phyloP scores from a whole-genome alignment of 2,329 filamentous ascomycete species.

The Xylaria sp. region DNA sequence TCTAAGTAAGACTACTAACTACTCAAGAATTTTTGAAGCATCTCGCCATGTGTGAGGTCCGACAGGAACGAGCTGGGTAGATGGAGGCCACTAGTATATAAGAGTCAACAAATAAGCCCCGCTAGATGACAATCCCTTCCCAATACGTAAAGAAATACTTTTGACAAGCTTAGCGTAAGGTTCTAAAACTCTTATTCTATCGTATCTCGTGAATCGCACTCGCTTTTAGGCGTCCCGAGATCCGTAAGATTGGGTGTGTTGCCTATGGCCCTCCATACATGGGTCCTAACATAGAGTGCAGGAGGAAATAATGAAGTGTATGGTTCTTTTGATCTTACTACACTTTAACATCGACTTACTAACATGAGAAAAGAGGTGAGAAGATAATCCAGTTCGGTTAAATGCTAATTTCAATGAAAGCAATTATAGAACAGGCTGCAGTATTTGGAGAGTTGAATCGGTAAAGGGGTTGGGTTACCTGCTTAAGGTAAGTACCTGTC shows the following conservation, averaged over 20 bases:
- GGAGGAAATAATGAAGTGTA: neutral
- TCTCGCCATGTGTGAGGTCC: neutral
- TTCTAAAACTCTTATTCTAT: neutral
- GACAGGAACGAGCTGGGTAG: neutral
- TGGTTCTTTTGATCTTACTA: neutral
- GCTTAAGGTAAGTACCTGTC: too few species aligned
- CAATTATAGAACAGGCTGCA: neutral
- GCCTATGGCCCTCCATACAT: too few species aligned
- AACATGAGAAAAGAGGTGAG: too few species aligned
- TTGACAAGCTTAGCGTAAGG: neutral
- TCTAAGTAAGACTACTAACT: too few species aligned
- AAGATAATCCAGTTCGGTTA: too few species aligned
- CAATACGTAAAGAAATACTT: neutral
- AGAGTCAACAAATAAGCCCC: too few species aligned
- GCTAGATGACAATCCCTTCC: neutral
- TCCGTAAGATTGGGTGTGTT: neutral
- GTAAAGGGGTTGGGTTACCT: too few species aligned
- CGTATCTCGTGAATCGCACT: constrained; percentile 1
- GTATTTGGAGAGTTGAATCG: neutral
- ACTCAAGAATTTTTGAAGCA: neutral
- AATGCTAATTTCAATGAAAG: too few species aligned
- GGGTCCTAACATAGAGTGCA: neutral
- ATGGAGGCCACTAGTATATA: neutral
- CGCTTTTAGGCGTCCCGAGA: neutral
- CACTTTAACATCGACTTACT: too few species aligned